Evolutionary conservation across 2,329 filamentous ascomycete genomes (phyloP).

Genomic region (Scedosporium boydii): DNA sequence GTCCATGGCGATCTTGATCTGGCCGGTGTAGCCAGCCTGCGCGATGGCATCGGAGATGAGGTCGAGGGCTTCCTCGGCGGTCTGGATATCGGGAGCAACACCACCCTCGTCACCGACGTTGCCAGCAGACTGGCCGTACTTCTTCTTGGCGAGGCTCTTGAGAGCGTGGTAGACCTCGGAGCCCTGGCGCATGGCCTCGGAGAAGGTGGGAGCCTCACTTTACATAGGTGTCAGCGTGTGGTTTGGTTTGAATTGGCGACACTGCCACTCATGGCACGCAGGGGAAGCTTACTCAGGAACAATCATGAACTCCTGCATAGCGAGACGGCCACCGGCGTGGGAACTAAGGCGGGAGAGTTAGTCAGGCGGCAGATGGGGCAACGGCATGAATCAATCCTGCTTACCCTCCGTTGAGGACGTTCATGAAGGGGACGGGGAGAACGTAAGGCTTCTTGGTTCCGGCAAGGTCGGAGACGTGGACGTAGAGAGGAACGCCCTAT

Average conservation of each 20-base stretch:
- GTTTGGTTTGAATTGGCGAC: too few species aligned
- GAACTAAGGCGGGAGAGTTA: slow-evolving; percentile 42
- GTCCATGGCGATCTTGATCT: slow-evolving; percentile 98
- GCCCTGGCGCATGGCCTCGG: slow-evolving; percentile 92
- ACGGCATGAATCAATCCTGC: slow-evolving; percentile 11
- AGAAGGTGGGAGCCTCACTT: slow-evolving; percentile 78
- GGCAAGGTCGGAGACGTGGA: slow-evolving; percentile 77
- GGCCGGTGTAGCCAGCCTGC: slow-evolving; percentile 86
- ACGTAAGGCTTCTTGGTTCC: slow-evolving; percentile 89
- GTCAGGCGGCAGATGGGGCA: not conserved
- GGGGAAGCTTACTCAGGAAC: slow-evolving; percentile 59
- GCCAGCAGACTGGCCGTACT: slow-evolving; percentile 96
- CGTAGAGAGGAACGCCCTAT: slow-evolving; percentile 72
- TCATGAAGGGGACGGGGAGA: slow-evolving; percentile 86
- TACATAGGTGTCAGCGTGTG: slow-evolving; percentile 10
- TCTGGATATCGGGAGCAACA: slow-evolving; percentile 98
- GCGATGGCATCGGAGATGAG: slow-evolving; percentile 93
- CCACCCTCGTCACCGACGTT: slow-evolving; percentile 99
- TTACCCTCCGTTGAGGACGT: slow-evolving; percentile 73
- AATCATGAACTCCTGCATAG: slow-evolving; percentile 97
- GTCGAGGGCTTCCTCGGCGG: slow-evolving; percentile 89
- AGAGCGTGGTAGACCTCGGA: slow-evolving; percentile 97
- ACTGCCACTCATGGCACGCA: too few species aligned
- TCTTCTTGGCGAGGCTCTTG: slow-evolving; percentile 96
- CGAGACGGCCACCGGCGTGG: slow-evolving; percentile 91